These are phyloP conservation scores for Penicillium salamii DNA, from an alignment of 495 filamentous ascomycete species.

Conservation along the genomic window DNA sequence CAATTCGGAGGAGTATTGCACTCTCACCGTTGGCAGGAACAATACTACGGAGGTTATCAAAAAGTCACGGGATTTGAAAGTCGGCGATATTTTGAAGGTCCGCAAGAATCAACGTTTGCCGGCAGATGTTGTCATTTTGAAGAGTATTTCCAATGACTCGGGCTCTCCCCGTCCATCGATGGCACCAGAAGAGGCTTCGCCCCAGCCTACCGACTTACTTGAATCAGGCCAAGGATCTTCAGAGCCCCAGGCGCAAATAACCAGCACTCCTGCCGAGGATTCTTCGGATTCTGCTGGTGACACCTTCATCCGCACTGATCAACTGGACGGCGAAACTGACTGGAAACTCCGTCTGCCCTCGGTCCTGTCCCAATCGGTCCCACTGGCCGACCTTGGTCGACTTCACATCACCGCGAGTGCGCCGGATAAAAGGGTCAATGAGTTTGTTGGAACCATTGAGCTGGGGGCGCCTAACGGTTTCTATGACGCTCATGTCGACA, in stretches of 20 bases:
- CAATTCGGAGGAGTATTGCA: slow-evolving; percentile 86
- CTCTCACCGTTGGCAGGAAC: slow-evolving; percentile 60
- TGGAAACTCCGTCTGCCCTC: slow-evolving; percentile 95
- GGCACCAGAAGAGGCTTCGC: slow-evolving; percentile 8
- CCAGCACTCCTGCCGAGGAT: slow-evolving; percentile 8
- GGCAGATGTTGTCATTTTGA: slow-evolving; percentile 90
- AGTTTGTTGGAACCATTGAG: slow-evolving; percentile 85
- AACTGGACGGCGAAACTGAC: slow-evolving; percentile 97
- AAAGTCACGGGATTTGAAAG: slow-evolving; percentile 84
- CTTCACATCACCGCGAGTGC: slow-evolving; percentile 79
- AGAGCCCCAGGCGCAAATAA: slow-evolving; percentile 8
- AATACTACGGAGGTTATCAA: slow-evolving; percentile 59
- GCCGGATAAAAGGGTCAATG: slow-evolving; percentile 88
- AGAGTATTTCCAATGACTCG: slow-evolving; percentile 70
- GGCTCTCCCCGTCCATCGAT: slow-evolving; percentile 20
- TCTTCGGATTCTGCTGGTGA: slow-evolving; percentile 57
- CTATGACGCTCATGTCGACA: slow-evolving; percentile 44
- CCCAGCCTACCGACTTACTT: slow-evolving; percentile 21
- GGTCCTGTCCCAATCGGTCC: slow-evolving; percentile 71
- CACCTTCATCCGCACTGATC: slow-evolving; percentile 95
- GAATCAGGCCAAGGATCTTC: slow-evolving; percentile 19
- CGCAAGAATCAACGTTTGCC: slow-evolving; percentile 88
- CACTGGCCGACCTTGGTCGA: slow-evolving; percentile 64
- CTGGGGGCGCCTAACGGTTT: slow-evolving; percentile 41
- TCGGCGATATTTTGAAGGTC: slow-evolving; percentile 91